Percentiles rank a stretch among this genome's conserved stretches.
phyloP scores from a whole-genome alignment of 2,329 filamentous ascomycete species.

The Colletotrichum musae region DNA sequence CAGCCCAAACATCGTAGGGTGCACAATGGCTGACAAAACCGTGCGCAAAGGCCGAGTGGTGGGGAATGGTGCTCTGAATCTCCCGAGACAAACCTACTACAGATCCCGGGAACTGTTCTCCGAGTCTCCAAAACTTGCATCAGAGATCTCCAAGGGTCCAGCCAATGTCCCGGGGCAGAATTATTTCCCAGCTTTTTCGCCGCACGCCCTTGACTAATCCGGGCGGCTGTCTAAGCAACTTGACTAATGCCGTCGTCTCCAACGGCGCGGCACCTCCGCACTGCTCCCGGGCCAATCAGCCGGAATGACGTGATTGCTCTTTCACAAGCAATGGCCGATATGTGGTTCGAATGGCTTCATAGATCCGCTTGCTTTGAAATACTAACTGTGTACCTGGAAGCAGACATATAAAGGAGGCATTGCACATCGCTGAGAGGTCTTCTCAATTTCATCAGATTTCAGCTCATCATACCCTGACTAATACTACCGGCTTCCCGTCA shows the following conservation, averaged over 20 bases:
- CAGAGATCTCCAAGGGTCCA: background rate
- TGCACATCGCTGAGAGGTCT: too few species aligned
- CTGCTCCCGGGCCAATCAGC: constrained; percentile 24
- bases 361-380: constrained; percentile 38
- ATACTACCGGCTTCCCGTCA: too few species aligned
- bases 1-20: too few species aligned
- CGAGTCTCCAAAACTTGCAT: background rate
- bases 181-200: too few species aligned
- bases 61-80: too few species aligned
- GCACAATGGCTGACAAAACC: too few species aligned
- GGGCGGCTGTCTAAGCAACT: background rate
- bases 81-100: too few species aligned
- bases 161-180: background rate
- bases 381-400: background rate
- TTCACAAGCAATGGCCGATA: constrained; percentile 21
- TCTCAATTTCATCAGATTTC: too few species aligned
- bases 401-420: background rate
- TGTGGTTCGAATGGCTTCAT: constrained; percentile 30
- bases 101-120: background rate
- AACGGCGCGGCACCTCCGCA: constrained; percentile 1
- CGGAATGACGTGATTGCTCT: constrained; percentile 37
- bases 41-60: too few species aligned
- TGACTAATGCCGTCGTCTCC: constrained; percentile 30
- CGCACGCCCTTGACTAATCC: background rate
- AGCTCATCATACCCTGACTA: too few species aligned